These are phyloP conservation scores for Candida andamanensis DNA, from an alignment of 805 yeast species.

Conservation along the genomic window DNA sequence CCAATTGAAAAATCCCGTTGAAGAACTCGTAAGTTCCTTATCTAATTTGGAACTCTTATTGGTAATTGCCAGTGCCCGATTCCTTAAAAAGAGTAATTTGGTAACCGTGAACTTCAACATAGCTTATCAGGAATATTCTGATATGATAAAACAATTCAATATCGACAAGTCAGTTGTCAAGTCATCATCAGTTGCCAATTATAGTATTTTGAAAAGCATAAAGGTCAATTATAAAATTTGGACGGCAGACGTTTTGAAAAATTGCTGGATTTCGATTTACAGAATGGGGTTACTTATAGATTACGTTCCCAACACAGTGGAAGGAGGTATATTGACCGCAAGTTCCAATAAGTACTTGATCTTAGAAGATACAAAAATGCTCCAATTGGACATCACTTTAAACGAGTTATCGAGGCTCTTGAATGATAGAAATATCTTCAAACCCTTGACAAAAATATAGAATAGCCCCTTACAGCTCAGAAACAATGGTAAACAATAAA, in stretches of 20 bases:
- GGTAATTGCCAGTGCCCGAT: conserved; percentile 71
- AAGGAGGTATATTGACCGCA: conserved; percentile 28
- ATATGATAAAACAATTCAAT: conserved; percentile 44
- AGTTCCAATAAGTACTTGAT: conserved; percentile 24
- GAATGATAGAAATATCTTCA: conserved; percentile 12
- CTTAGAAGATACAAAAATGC: conserved; percentile 44
- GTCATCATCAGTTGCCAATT: conserved; percentile 20
- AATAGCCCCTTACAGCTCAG: no score
- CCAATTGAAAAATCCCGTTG: conserved; percentile 20
- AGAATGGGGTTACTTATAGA: conserved; percentile 50
- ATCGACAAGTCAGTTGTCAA: conserved; percentile 23
- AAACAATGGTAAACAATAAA: no score
- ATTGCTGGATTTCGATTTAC: conserved; percentile 71
- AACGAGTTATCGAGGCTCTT: conserved; percentile 42
- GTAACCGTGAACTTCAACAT: conserved; percentile 70
- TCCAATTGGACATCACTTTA: conserved; percentile 47
- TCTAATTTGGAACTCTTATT: conserved; percentile 71
- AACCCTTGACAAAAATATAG: conserved; percentile 5
- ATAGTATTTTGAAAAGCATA: conserved; percentile 31
- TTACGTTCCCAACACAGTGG: conserved; percentile 38
- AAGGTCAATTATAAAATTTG: conserved; percentile 46
- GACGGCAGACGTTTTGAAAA: conserved; percentile 55
- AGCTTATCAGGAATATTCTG: conserved; percentile 70
- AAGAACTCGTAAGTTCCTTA: conserved; percentile 31
- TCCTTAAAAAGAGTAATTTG: conserved; percentile 51